These are phyloP conservation scores for Coemansia interrupta DNA, from an alignment of 192 early-diverging fungal genomes.

Conservation along the genomic window DNA sequence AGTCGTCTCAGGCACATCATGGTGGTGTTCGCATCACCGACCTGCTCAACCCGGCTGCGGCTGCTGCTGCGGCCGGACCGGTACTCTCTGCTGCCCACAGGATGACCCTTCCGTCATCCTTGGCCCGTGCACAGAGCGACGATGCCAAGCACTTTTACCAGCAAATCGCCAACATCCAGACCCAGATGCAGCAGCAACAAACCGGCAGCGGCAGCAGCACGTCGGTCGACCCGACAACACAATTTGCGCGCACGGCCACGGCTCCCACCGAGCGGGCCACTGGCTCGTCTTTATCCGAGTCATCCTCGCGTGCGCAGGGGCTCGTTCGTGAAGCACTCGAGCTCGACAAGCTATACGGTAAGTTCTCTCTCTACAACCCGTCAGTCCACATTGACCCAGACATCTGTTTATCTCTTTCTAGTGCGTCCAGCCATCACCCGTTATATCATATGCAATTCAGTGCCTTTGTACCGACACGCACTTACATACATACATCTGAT, in stretches of 20 bases:
- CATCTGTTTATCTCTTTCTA: too few species aligned
- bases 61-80: conserved; percentile 11
- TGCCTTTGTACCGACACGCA: too few species aligned
- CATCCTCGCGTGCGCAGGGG: conserved; percentile 25
- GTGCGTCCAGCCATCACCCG: too few species aligned
- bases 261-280: conserved; percentile 22
- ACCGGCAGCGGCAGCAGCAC: conserved; percentile 2
- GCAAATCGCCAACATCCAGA: conserved; percentile 33
- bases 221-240: conserved; percentile 13
- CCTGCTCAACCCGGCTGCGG: conserved; percentile 41
- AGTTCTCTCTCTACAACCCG: conserved; percentile 8
- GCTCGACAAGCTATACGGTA: conserved; percentile 54
- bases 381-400: background rate
- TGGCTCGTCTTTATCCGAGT: conserved; percentile 1
- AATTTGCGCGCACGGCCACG: conserved; percentile 36
- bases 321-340: conserved; percentile 48
- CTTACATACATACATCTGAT: too few species aligned
- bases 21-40: conserved; percentile 49
- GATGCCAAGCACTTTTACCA: conserved; percentile 42
- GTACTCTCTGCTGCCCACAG: conserved; percentile 21
- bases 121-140: conserved; percentile 36
- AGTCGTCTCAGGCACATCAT: background rate
- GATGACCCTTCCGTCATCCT: conserved; percentile 36
- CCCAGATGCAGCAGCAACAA: conserved; percentile 20
- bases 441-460: too few species aligned